Evolutionary conservation across 129 eudicot genomes (phyloP), one percentile per base, ranked within the genome.

Genomic region (Ambrosia artemisiifolia): DNA sequence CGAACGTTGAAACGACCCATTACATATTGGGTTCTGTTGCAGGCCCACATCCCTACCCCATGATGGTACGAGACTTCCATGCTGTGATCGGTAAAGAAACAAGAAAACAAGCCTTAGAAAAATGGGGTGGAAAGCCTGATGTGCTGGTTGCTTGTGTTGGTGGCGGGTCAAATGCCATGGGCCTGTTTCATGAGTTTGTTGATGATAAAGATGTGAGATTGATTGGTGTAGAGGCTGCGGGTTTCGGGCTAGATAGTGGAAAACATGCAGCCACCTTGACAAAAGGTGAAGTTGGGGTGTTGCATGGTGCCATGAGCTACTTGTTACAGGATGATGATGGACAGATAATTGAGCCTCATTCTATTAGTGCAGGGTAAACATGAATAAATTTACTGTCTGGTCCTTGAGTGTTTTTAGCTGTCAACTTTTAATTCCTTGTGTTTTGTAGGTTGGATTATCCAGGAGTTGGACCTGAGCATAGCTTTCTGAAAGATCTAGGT

Each of bases 261-360:
- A 93, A 90, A 76, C 98, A 94, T 79, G 95, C 98, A 9, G 98
- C 98, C 55, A 90, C 97, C 12, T 79, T 94, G 77, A 82, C 93
- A 7, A 88, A 82, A 78, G 97, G 98, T 62, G 97, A 88, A 75
- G 93, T 94, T 65, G 98, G 97, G 11, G 98, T 94, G 17, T 55
- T 87, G 55, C 98, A 94, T 84, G 98, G 98, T 63, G 97, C 98
- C 30, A 94, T 94, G 98, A 94, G 98, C 72, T 94, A 94, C 76
- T 79, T 94, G 82, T 83, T 94, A 76, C 98, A 94, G 75, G 98
- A 94, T 84, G 95, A 83, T 3, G 97, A 94, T 68, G 98, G 98
- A 24, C 95, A 94, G 74, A 88, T 94, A 13, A 71, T 88, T 20
- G 98, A 90, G 83, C 98, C 98, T 18, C 97, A 94, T 86, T 94